These are phyloP conservation scores for Sechiopsis laciniata DNA, from an alignment of 306 rosid genomes.

Conservation along the genomic window DNA sequence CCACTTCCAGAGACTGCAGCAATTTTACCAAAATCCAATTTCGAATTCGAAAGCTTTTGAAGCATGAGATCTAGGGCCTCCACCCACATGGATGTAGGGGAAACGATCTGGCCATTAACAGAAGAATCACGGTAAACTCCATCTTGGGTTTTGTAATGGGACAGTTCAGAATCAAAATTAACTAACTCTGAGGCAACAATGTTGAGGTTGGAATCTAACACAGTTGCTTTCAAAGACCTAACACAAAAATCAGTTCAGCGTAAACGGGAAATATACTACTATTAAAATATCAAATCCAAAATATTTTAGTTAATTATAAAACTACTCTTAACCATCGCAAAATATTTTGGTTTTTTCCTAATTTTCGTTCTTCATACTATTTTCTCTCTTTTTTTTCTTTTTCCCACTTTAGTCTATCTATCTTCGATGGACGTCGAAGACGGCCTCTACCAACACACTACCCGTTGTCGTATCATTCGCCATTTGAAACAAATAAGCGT, in stretches of 20 bases:
- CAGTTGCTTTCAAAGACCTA: slow-evolving; percentile 94
- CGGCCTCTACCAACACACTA: no score
- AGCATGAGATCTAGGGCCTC: slow-evolving; percentile 84
- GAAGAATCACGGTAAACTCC: slow-evolving; percentile 77
- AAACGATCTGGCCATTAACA: slow-evolving; percentile 68
- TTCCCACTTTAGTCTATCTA: no score
- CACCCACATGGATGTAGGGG: slow-evolving; percentile 95
- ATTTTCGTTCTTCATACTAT: no score
- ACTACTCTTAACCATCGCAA: no score
- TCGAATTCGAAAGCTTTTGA: slow-evolving; percentile 50
- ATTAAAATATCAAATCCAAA: no score
- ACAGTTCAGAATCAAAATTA: slow-evolving; percentile 73
- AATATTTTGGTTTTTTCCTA: no score
- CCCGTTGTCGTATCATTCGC: no score
- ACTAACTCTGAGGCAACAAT: slow-evolving; percentile 62
- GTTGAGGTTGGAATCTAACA: slow-evolving; percentile 68
- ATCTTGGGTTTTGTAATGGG: slow-evolving; percentile 81
- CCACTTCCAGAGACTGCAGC: slow-evolving; percentile 90
- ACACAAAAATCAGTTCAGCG: slow-evolving; percentile 1
- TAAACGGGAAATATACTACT: not conserved
- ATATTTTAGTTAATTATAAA: no score
- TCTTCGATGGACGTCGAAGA: no score
- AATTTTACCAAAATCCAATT: slow-evolving; percentile 54
- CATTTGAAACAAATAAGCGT: no score
- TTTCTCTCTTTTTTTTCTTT: no score